Evolutionary conservation across 2,329 filamentous ascomycete genomes (phyloP), one percentile per base, ranked within the genome.

Genomic region (Verticillium klebahnii): DNA sequence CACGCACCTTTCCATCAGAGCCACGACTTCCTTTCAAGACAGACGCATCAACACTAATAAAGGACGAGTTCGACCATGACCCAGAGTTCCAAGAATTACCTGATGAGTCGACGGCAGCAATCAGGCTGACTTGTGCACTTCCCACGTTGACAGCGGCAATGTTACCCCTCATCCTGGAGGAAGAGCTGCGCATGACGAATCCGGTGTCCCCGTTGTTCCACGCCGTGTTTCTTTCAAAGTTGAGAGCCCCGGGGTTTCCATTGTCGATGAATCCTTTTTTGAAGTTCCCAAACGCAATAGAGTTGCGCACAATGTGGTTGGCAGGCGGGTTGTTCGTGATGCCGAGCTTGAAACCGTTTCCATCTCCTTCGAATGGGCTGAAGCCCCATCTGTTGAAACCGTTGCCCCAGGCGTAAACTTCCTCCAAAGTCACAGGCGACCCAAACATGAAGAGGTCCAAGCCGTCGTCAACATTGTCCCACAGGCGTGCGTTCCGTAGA

Each of bases 391-490:
- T 71, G 61, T 81, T 80, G 62, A 76, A 74, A 2, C 78, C 78
- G 64, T 81, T 81, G 50, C 76, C 76, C 77, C 77, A 80, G 4
- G 77, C 67, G 58, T 78, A 73, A 5, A 75, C 75, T 61, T 80
- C 77, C 58, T 78, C 72, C 34, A 81, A 69, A 1, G 74, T 77
- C 23, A 80, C 72, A 8, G 73, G 68, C 14, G 73, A 76, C 39
- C 70, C 73, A 64, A 80, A 80, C 69, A 68, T 68, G 58, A 66
- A 80, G 1, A 81, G 68, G 65, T 81, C 78, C 5, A 81, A 69
- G 1, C 79, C 79, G 63, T 81, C 79, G 60, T 81, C 79, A 25
- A 80, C 78, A 52, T 81, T 81, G 63, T 81, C 74, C 78, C 78
- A 81, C 5, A 81, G 72, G 23, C 79, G 72, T 0, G 77, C 75